Percentiles rank a stretch among this genome's conserved stretches.
phyloP scores from a whole-genome alignment of 345 rosid genomes.

The Euphorbia peplus region DNA sequence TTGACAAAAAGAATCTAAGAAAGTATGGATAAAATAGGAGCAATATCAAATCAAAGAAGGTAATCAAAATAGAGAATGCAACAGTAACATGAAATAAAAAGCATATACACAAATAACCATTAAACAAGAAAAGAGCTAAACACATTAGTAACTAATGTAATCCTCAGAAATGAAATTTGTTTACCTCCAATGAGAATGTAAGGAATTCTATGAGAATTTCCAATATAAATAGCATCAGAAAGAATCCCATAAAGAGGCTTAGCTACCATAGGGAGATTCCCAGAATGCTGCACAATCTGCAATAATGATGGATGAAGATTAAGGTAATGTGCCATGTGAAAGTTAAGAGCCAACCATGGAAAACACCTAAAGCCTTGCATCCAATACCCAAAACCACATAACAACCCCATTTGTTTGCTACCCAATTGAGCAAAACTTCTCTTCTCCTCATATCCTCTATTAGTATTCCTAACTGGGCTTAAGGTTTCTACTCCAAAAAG shows the following conservation, averaged over 20 bases:
- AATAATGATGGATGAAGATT: conserved; percentile 62
- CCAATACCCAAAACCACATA: conserved; percentile 92
- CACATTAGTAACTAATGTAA: neutral
- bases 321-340: conserved; percentile 73
- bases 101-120: neutral
- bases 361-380: conserved; percentile 87
- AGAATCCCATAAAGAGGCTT: conserved; percentile 83
- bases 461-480: conserved; percentile 27
- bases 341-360: conserved; percentile 91
- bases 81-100: neutral
- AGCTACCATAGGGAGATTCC: conserved; percentile 83
- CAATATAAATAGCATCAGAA: conserved; percentile 69
- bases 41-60: neutral
- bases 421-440: conserved; percentile 42
- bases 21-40: neutral
- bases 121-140: neutral
- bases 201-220: conserved; percentile 75
- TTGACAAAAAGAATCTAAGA: neutral
- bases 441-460: conserved; percentile 23
- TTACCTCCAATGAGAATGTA: conserved; percentile 81
- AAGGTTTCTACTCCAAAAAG: conserved; percentile 26
- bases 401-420: conserved; percentile 41
- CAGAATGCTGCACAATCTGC: conserved; percentile 84
- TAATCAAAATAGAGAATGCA: neutral
- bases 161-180: neutral